These are phyloP conservation scores for Babesia divergens DNA, from an alignment of 169 alveolate species.

Conservation along the genomic window DNA sequence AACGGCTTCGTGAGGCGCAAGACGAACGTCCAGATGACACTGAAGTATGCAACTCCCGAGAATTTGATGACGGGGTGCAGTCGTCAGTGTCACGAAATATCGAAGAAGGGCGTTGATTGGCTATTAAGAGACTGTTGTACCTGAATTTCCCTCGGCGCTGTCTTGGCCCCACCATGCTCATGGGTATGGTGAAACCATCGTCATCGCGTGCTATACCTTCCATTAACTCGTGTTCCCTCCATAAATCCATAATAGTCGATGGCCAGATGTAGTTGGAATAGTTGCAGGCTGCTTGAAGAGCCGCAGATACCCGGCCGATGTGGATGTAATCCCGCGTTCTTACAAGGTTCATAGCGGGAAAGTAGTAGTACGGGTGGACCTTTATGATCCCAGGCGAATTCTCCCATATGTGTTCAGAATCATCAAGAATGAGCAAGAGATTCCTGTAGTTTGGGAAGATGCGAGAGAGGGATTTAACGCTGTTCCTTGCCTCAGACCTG, in stretches of 20 bases:
- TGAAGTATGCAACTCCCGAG: no score
- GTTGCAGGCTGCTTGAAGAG: slow-evolving; percentile 50
- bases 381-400: slow-evolving; percentile 31
- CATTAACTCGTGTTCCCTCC: slow-evolving; percentile 7
- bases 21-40: no score
- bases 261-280: slow-evolving; percentile 47
- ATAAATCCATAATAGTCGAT: slow-evolving; percentile 9
- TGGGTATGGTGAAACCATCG: slow-evolving; percentile 54
- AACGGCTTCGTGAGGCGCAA: no score
- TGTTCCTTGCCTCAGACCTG: slow-evolving; percentile 61
- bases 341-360: slow-evolving; percentile 19
- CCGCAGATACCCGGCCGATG: slow-evolving; percentile 42
- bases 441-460: slow-evolving; percentile 57
- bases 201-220: slow-evolving; percentile 3
- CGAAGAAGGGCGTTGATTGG: slow-evolving; percentile 30
- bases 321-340: slow-evolving; percentile 4
- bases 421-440: slow-evolving; percentile 38
- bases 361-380: slow-evolving; percentile 60
- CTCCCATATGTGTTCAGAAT: slow-evolving; percentile 54
- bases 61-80: no score
- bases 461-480: slow-evolving; percentile 46
- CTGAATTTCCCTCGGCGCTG: neutral
- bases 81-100: neutral
- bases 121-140: slow-evolving; percentile 37
- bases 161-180: neutral